These are phyloP conservation scores for Bothriochloa decipiens DNA, from an alignment of 176 grass and related monocot genomes.

Conservation along the genomic window DNA sequence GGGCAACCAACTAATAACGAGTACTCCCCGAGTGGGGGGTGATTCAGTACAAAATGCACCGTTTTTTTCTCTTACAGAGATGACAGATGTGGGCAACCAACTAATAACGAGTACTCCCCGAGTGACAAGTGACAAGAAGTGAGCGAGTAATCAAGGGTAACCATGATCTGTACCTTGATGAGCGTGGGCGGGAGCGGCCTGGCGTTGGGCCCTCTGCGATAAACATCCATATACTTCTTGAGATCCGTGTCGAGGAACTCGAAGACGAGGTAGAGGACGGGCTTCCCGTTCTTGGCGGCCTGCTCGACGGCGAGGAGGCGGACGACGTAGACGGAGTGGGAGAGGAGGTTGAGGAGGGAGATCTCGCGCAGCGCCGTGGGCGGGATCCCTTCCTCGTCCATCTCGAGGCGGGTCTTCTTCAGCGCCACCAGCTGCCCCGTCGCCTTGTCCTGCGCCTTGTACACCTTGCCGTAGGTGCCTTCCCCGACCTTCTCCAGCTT, in stretches of 20 bases:
- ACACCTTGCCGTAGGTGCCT: slow-evolving; percentile 55
- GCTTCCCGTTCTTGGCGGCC: too few species aligned
- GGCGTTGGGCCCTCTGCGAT: slow-evolving; percentile 51
- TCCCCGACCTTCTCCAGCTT: slow-evolving; percentile 92
- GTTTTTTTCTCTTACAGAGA: not conserved
- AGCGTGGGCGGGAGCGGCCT: slow-evolving; percentile 60
- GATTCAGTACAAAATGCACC: not conserved
- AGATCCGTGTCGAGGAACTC: slow-evolving; percentile 39
- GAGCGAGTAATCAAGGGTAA: not conserved
- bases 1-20: not conserved
- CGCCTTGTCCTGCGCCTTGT: slow-evolving; percentile 63
- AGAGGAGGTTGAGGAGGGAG: too few species aligned
- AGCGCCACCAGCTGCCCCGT: slow-evolving; percentile 60
- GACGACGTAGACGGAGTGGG: too few species aligned
- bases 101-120: not conserved
- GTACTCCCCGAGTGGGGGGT: not conserved
- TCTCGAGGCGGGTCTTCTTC: slow-evolving; percentile 92
- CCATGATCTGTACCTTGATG: slow-evolving; percentile 45
- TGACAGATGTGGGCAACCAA: too few species aligned
- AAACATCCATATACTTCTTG: slow-evolving; percentile 82
- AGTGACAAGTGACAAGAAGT: not conserved
- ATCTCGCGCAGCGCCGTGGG: slow-evolving; percentile 63
- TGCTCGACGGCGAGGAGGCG: too few species aligned
- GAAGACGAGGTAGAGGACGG: too few species aligned
- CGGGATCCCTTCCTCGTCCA: slow-evolving; percentile 98